These are phyloP conservation scores for Aspergillus arachidicola DNA, from an alignment of 2,329 filamentous ascomycete genomes.

Conservation along the genomic window DNA sequence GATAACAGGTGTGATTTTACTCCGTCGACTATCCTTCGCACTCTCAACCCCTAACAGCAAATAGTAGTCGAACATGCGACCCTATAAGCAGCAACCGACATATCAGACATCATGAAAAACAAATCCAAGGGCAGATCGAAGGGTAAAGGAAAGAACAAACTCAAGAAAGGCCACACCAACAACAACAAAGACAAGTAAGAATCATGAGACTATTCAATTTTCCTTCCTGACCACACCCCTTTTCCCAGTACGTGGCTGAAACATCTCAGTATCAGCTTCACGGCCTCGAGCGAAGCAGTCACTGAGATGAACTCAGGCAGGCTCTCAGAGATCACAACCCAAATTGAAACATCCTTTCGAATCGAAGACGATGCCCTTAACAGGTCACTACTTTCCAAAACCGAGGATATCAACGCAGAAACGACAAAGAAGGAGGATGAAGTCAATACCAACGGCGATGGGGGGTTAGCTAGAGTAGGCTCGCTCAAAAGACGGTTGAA, in stretches of 20 bases:
- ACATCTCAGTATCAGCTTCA: neutral
- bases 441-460: neutral
- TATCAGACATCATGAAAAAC: neutral
- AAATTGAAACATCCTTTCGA: slow-evolving; percentile 8
- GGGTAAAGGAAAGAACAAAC: neutral
- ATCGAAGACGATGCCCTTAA: slow-evolving; percentile 7
- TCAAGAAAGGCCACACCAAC: neutral
- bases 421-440: neutral
- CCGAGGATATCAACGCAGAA: neutral
- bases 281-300: neutral
- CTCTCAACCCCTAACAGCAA: no score
- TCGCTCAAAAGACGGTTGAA: slow-evolving; percentile 4
- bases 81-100: neutral
- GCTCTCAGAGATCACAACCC: slow-evolving; percentile 8
- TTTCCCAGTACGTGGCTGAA: neutral
- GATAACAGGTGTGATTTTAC: neutral
- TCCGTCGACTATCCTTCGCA: neutral
- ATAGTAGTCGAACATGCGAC: neutral
- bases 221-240: neutral
- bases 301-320: neutral
- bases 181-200: neutral
- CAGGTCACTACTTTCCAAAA: neutral
- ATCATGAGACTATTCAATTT: neutral
- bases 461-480: neutral
- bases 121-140: slow-evolving; percentile 1